Base-by-base conservation (phyloP, 106 monocot genomes). In the Apostasia ramifera region DNA sequence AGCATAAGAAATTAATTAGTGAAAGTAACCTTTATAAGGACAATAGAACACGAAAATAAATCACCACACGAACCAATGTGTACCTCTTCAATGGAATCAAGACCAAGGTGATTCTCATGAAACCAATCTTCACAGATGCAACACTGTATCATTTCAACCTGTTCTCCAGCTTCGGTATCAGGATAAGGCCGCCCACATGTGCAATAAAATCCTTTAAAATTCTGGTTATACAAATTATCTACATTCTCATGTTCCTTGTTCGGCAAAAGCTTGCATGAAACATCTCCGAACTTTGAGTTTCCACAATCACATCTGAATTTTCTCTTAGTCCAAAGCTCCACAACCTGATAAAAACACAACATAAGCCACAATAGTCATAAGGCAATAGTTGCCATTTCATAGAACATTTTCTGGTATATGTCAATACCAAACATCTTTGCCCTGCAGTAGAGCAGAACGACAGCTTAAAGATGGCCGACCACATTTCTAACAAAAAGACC, bases 41-140 rank as follows among this genome's bases (percentile, higher is more conserved):
- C 7, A 65, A 65, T 47, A 6, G 26, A 49, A 37, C 7, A 65
- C 8, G 50, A 50, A 50, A 50, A 8, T 50, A 50, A 50, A 4
- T 5, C 4, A 50, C 4, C 50, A 47, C 13, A 46, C 48, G 6
- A 65, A 62, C 12, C 43, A 48, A 69, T 61, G 41, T 61, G 41
- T 66, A 92, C 91, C 86, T 89, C 83, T 67, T 85, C 79, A 51
- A 63, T 38, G 80, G 80, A 76, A 43, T 76, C 78, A 38, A 98
- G 92, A 67, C 92, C 92, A 69, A 92, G 81, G 75, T 97, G 97
- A 70, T 83, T 80, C 77, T 90, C 92, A 73, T 97, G 97, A 71
- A 89, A 97, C 97, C 97, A 97, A 51, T 97, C 97, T 61, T 97
- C 97, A 76, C 97, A 97, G 61, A 97, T 90, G 66, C 87, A 92